phyloP scores from a whole-genome alignment of 179 eudicot species.

The Patellifolia procumbens region DNA sequence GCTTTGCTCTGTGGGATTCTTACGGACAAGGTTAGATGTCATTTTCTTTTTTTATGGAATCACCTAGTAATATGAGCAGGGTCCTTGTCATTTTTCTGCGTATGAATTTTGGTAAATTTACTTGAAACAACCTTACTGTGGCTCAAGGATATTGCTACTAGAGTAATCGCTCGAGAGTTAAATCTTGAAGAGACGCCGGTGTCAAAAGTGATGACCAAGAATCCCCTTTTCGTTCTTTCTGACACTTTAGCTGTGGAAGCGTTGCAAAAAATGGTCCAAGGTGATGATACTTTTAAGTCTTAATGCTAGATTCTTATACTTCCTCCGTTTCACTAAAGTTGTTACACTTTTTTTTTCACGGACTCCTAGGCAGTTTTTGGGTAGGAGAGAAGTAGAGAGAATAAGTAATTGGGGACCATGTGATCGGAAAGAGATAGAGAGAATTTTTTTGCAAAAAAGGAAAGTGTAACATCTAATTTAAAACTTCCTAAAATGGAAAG shows the following conservation, averaged over 20 bases:
- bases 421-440: no score
- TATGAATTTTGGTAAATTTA: neutral
- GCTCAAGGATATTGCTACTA: conserved; percentile 82
- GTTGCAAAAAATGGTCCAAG: conserved; percentile 96
- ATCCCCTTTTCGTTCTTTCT: conserved; percentile 90
- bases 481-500: no score
- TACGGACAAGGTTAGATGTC: conserved; percentile 75
- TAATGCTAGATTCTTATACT: neutral
- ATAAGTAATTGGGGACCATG: no score
- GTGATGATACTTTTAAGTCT: conserved; percentile 31
- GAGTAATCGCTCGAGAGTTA: conserved; percentile 83
- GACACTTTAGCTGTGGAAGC: conserved; percentile 98
- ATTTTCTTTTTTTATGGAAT: neutral
- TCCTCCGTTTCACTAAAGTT: no score
- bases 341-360: no score
- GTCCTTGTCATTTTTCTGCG: neutral
- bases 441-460: no score
- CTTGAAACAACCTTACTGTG: conserved; percentile 5
- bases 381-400: no score
- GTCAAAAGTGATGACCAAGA: conserved; percentile 94
- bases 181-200: conserved; percentile 90
- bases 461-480: no score
- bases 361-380: no score
- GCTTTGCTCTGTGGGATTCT: conserved; percentile 95
- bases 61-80: neutral